Evolutionary conservation across 495 filamentous ascomycete species (phyloP).

Genomic region (Xylaria grammica): DNA sequence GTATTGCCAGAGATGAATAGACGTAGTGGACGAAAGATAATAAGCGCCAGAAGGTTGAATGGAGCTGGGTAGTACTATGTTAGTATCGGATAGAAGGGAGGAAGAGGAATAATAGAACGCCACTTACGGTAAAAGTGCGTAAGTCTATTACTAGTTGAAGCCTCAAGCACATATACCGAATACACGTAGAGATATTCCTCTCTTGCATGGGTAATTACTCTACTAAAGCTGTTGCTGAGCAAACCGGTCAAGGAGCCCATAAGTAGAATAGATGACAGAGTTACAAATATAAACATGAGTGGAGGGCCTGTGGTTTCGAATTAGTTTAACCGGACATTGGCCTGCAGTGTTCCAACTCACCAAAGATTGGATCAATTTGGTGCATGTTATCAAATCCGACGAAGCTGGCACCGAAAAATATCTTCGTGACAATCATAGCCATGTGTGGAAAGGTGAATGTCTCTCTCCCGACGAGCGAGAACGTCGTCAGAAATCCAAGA

Average conservation of each 20-base stretch:
- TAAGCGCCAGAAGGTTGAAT: slow-evolving; percentile 81
- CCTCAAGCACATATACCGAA: slow-evolving; percentile 76
- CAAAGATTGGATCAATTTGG: slow-evolving; percentile 52
- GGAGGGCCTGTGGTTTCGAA: slow-evolving; percentile 62
- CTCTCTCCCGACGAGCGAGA: slow-evolving; percentile 84
- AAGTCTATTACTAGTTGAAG: slow-evolving; percentile 76
- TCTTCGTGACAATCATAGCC: slow-evolving; percentile 86
- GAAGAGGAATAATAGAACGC: slow-evolving; percentile 35
- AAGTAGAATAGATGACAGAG: slow-evolving; percentile 87
- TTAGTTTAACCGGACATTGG: slow-evolving; percentile 43
- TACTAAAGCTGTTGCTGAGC: slow-evolving; percentile 86
- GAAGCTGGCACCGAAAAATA: slow-evolving; percentile 76
- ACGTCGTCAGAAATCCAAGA: slow-evolving; percentile 87
- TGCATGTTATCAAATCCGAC: slow-evolving; percentile 73
- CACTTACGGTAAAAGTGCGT: slow-evolving; percentile 75
- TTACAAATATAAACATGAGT: slow-evolving; percentile 82
- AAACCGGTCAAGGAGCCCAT: slow-evolving; percentile 90
- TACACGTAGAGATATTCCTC: slow-evolving; percentile 90
- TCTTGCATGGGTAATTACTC: slow-evolving; percentile 71
- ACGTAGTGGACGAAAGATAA: slow-evolving; percentile 82
- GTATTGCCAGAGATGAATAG: slow-evolving; percentile 71
- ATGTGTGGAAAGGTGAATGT: slow-evolving; percentile 74
- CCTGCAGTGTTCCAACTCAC: slow-evolving; percentile 25
- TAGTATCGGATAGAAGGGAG: slow-evolving; percentile 23
- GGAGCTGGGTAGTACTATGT: slow-evolving; percentile 39